Evolutionary conservation across 2,329 filamentous ascomycete genomes (phyloP).

Genomic region (Colletotrichum musae): DNA sequence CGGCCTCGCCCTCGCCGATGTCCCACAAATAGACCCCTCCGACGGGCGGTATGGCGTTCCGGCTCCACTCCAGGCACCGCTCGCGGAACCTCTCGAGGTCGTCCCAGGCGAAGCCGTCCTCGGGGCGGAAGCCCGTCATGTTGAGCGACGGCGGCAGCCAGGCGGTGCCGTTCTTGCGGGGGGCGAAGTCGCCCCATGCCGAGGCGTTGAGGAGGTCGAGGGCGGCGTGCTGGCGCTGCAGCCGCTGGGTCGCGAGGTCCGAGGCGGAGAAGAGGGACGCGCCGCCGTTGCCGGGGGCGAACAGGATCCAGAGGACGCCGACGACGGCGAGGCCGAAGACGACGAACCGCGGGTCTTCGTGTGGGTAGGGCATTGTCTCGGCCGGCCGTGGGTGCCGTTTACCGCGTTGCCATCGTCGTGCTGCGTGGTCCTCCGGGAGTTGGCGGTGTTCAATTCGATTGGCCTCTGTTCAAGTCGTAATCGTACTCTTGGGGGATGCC

Average conservation of each 20-base stretch:
- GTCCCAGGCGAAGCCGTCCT: constrained; percentile 85
- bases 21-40: constrained; percentile 58
- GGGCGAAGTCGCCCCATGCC: constrained; percentile 73
- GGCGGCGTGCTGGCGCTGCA: constrained; percentile 66
- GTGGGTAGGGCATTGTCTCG: constrained; percentile 60
- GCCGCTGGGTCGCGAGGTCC: constrained; percentile 52
- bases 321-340: constrained; percentile 58
- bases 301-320: constrained; percentile 61
- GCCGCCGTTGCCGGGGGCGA: constrained; percentile 45
- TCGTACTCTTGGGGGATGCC: not conserved
- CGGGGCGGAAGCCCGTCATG: constrained; percentile 81
- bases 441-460: not conserved
- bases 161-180: constrained; percentile 47
- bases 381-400: constrained; percentile 38
- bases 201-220: constrained; percentile 69
- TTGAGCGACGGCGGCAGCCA: constrained; percentile 68
- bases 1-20: constrained; percentile 54
- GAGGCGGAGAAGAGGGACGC: constrained; percentile 56
- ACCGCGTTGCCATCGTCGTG: constrained; percentile 28
- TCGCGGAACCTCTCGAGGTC: constrained; percentile 77
- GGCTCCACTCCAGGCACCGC: constrained; percentile 74
- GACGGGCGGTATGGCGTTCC: constrained; percentile 62
- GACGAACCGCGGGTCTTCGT: constrained; percentile 52
- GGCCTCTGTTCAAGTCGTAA: not conserved
- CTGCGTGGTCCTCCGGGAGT: constrained; percentile 16